Evolutionary conservation across 495 filamentous ascomycete genomes (phyloP).

Genomic region (Saxophila tyrrhenica): DNA sequence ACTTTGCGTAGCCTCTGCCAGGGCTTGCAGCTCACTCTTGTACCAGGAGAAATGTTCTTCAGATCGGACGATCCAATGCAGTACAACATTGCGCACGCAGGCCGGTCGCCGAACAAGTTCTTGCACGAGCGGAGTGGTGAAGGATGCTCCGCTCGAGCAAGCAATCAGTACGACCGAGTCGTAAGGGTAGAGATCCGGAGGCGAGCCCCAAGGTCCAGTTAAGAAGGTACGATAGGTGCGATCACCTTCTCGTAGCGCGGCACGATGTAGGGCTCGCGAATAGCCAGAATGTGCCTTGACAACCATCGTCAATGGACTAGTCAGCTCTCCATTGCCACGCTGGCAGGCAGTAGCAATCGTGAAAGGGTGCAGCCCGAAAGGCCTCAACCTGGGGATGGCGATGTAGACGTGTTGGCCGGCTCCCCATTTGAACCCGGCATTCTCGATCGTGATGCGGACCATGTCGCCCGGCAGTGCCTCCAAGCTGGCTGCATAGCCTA

Average conservation of each 20-base stretch:
- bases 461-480: conserved; percentile 10
- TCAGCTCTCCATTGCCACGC: not conserved
- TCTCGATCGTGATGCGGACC: conserved; percentile 13
- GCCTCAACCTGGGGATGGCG: conserved; percentile 17
- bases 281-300: conserved; percentile 15
- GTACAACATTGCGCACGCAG: conserved; percentile 13
- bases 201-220: conserved; percentile 13
- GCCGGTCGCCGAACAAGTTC: conserved; percentile 38
- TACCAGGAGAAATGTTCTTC: conserved; percentile 61
- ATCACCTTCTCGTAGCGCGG: not conserved
- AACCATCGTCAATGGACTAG: conserved; percentile 4
- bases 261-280: conserved; percentile 5
- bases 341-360: conserved; percentile 15
- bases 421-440: conserved; percentile 19
- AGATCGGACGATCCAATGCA: conserved; percentile 53
- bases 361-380: conserved; percentile 23
- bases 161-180: conserved; percentile 54
- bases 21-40: conserved; percentile 46
- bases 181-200: conserved; percentile 38
- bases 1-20: conserved; percentile 38
- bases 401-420: conserved; percentile 23
- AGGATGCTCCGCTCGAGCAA: conserved; percentile 46
- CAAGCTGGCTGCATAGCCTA: conserved; percentile 5
- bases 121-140: conserved; percentile 42
- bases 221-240: conserved; percentile 7